Evolutionary conservation across 2,329 filamentous ascomycete species (phyloP), one percentile per base, ranked within the genome.

Genomic region (Coniochaeta sp.): DNA sequence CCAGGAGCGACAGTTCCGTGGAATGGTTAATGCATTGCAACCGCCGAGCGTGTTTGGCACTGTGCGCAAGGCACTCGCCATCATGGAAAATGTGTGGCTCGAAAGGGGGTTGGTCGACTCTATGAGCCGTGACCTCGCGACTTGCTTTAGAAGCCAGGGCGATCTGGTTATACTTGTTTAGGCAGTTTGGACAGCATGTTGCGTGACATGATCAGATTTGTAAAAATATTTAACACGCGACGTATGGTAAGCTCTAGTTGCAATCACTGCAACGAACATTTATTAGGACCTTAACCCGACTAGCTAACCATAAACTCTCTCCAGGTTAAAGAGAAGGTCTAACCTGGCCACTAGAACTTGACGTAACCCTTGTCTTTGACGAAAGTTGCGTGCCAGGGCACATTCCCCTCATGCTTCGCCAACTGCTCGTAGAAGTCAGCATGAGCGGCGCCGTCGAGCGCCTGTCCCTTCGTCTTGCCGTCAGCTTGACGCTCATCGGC

Each of bases 41-140:
- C 69, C 75, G 1, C 62, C 79, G 5, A 72, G 72, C 58, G 69
- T 78, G 1, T 81, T 81, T 61, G 79, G 80, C 1, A 77, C 78
- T 0, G 68, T 78, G n/a, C 73, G 70, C 60, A 74, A 77, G 59
- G 76, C 78, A 2, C 66, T 78, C 28, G 70, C 71, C 17, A 71
- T 81, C 24, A 78, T 81, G 76, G 76, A 80, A 65, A 71, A 69
- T 33, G 77, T 81, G 1, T 82, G 79, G 79, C 69, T 71, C 1
- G 66, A 67, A 26, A 67, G 76, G 12, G 71, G 24, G 9, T 4
- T 24, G 7, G 47, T 3, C 6, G 47, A 52, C 24, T 26, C 47
- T 17, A n/a, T 31, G 47, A 52, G 12, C 6, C 47, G 47, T 8
- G 47, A 52, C 22, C 6, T 52, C 24, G 22, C 47, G 3, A 7